Evolutionary conservation across 2,329 filamentous ascomycete species (phyloP), one percentile per base, ranked within the genome.

Genomic region (Penicillium sp.): DNA sequence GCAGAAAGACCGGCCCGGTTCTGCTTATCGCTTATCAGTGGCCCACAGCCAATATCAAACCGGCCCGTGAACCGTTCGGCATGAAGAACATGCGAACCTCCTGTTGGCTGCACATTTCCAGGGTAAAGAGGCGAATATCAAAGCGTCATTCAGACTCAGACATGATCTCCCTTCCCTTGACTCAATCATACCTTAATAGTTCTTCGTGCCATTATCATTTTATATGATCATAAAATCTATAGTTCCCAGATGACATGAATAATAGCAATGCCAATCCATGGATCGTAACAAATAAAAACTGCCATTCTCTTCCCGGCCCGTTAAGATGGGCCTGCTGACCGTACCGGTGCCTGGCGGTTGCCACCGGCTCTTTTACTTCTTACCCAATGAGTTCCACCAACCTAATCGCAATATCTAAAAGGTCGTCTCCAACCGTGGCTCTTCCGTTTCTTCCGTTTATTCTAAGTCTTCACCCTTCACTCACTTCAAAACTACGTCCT

Each of bases 331-430:
- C 46, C 39, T 38, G 34, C 47, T 58, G 52, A 63, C 63, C 61
- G 61, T 61, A 60, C 63, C 63, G 63, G 63, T 58, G 18, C 45
- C 50, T 57, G 48, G 55, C 61, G 63, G 60, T 65, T 66, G 63
- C 63, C 64, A 66, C 64, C 64, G 64, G 64, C 29, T 29, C 25
- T 42, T 25, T 25, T 42, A 42, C 23, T 25, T 42, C 54, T 53
- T 56, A 39, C 23, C 52, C 37, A 45, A 39, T 45, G 23, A 47
- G 23, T 44, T 55, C 46, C 44, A 44, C 34, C 29, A 7, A 42
- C 46, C 50, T 52, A 44, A 53, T 49, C 40, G 15, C 29, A 38
- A 48, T 52, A 54, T 58, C 41, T 49, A 51, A 52, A 46, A 37
- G 39, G 29, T 39, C 37, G 27, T 31, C 52, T 50, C 52, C 54